phyloP scores from a whole-genome alignment of 208 protist species.

The Trypanosoma brucei region DNA sequence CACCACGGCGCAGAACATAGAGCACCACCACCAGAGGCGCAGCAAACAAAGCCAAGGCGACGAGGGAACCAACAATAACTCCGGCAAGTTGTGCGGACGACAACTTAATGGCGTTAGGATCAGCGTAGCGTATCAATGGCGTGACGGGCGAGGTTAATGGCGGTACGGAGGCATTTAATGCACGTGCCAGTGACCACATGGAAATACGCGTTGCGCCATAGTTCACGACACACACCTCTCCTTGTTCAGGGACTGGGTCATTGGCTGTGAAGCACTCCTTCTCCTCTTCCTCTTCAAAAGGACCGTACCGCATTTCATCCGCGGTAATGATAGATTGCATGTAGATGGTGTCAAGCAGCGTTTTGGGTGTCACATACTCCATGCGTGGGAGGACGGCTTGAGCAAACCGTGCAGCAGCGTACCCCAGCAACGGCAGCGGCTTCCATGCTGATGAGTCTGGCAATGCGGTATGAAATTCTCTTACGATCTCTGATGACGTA shows the following conservation, averaged over 20 bases:
- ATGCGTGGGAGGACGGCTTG: slow-evolving; percentile 15
- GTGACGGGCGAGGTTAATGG: slow-evolving; percentile 10
- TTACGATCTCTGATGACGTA: slow-evolving; percentile 4
- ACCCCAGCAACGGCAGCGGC: slow-evolving; percentile 13
- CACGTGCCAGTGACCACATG: slow-evolving; percentile 24
- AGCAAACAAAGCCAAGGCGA: slow-evolving; percentile 5
- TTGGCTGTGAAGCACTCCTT: background rate
- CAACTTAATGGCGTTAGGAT: slow-evolving; percentile 4
- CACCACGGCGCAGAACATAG: slow-evolving; percentile 24
- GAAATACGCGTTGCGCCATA: slow-evolving; percentile 44
- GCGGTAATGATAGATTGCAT: slow-evolving; percentile 10
- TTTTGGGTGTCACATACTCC: slow-evolving; percentile 14
- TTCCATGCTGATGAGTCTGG: slow-evolving; percentile 3
- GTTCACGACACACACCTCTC: slow-evolving; percentile 22
- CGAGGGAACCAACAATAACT: slow-evolving; percentile 26
- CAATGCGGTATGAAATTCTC: slow-evolving; percentile 12
- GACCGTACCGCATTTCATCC: slow-evolving; percentile 30
- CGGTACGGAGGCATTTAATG: slow-evolving; percentile 27
- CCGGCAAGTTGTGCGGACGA: slow-evolving; percentile 20
- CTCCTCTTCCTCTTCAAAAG: slow-evolving; percentile 5
- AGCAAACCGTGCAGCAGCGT: slow-evolving; percentile 8
- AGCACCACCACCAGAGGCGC: background rate
- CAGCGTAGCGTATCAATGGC: slow-evolving; percentile 34
- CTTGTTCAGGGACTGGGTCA: background rate
- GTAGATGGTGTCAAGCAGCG: slow-evolving; percentile 24